Conservation (phyloP, 2,329 filamentous ascomycete genomes). For the Diaporthe citriasiana region DNA sequence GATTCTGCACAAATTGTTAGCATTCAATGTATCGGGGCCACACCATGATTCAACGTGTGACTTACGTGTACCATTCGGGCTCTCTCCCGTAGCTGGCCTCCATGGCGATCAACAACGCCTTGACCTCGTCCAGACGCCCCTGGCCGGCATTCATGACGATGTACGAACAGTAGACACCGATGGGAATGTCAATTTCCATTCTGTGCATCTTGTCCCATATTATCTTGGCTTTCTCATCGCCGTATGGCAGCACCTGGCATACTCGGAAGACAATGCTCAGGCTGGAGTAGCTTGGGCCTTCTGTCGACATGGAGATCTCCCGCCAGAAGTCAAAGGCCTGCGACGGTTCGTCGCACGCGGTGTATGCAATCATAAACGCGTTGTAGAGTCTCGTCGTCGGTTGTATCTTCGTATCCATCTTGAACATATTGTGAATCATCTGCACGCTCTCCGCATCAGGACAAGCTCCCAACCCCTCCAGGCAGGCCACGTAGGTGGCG, state of each 20-base stretch:
- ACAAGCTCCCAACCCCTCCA: slow-evolving; percentile 79
- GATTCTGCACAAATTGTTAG: slow-evolving; percentile 33
- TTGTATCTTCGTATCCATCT: slow-evolving; percentile 87
- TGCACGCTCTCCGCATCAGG: slow-evolving; percentile 76
- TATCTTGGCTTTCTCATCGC: slow-evolving; percentile 72
- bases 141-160: slow-evolving; percentile 82
- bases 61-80: slow-evolving; percentile 79
- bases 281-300: slow-evolving; percentile 87
- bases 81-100: slow-evolving; percentile 74
- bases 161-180: slow-evolving; percentile 81
- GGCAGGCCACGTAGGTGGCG: slow-evolving; percentile 82
- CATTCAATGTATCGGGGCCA: neutral
- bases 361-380: slow-evolving; percentile 88
- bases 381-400: slow-evolving; percentile 84
- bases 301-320: slow-evolving; percentile 84
- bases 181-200: slow-evolving; percentile 85
- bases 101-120: slow-evolving; percentile 76
- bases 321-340: slow-evolving; percentile 85
- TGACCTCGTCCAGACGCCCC: slow-evolving; percentile 77
- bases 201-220: slow-evolving; percentile 80
- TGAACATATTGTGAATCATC: slow-evolving; percentile 91
- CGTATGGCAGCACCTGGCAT: slow-evolving; percentile 74
- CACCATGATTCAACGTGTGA: neutral
- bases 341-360: slow-evolving; percentile 74
- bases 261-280: slow-evolving; percentile 85